Evolutionary conservation across 768 basidiomycete genomes (phyloP).

Genomic region (Kondoa malvinella): DNA sequence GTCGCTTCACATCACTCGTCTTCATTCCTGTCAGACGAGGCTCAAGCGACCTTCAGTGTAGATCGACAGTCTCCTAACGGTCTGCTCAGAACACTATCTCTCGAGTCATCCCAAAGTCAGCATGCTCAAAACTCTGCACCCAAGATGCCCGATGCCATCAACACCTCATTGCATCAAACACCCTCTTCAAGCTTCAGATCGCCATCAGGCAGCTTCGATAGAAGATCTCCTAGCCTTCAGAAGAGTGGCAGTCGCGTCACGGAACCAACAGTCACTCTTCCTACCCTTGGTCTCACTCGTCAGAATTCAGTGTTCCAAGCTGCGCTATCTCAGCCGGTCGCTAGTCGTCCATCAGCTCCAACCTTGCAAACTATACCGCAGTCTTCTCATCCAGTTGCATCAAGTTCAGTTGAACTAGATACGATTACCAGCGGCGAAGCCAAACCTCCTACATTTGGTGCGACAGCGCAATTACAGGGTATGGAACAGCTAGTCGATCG

Average conservation of each 20-base stretch:
- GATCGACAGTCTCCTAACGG: not conserved
- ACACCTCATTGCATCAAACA: too few species aligned
- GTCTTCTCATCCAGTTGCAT: not conserved
- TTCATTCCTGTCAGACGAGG: not conserved
- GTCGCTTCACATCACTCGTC: not conserved
- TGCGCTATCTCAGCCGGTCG: not conserved
- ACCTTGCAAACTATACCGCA: not conserved
- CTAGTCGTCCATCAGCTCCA: not conserved
- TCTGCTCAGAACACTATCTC: not conserved
- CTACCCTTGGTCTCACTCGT: not conserved
- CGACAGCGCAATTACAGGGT: not conserved
- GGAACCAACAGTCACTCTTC: conserved; percentile 4
- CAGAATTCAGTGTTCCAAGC: conserved; percentile 4
- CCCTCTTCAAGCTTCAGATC: not conserved
- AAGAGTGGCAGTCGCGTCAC: not conserved
- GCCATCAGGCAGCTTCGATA: not conserved
- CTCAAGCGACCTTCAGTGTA: not conserved
- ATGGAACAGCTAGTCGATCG: conserved; percentile 42
- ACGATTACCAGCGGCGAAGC: not conserved
- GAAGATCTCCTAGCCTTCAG: not conserved
- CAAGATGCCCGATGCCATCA: too few species aligned
- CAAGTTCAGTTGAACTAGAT: not conserved
- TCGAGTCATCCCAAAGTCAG: not conserved
- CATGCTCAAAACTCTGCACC: not conserved
- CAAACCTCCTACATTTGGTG: not conserved